Evolutionary conservation across 768 basidiomycete genomes (phyloP).

Genomic region (Lactarius indigo): DNA sequence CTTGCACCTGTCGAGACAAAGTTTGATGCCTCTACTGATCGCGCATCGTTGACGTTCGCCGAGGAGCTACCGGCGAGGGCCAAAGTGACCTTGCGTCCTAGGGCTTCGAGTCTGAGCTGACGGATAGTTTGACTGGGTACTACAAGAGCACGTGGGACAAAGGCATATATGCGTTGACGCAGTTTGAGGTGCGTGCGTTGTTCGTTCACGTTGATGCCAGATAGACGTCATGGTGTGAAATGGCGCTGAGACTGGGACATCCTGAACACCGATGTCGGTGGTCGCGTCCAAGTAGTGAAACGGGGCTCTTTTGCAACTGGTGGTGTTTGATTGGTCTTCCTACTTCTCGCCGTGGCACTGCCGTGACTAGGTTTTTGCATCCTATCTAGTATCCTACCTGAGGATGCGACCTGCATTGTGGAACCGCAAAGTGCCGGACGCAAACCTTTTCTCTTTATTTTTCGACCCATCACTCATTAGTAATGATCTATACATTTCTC

Average conservation of each 20-base stretch:
- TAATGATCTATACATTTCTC: not conserved
- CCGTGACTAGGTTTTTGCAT: too few species aligned
- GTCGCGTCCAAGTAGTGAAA: not conserved
- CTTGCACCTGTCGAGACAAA: slow-evolving; percentile 42
- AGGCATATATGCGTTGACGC: slow-evolving; percentile 78
- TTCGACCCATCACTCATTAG: not conserved
- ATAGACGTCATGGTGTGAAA: not conserved
- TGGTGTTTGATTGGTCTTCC: not conserved
- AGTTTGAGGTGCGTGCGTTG: slow-evolving; percentile 63
- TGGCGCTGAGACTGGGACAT: too few species aligned
- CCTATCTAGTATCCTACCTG: not conserved
- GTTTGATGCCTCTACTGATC: slow-evolving; percentile 61
- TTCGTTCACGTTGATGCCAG: not conserved
- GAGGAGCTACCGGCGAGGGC: slow-evolving; percentile 59
- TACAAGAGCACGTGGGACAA: slow-evolving; percentile 68
- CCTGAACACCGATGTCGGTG: not conserved
- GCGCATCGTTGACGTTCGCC: slow-evolving; percentile 58
- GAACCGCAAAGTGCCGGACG: not conserved
- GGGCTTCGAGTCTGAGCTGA: slow-evolving; percentile 65
- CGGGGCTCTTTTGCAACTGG: not conserved
- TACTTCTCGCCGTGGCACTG: not conserved
- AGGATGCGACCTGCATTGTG: not conserved
- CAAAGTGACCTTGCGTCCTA: slow-evolving; percentile 66
- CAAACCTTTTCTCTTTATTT: not conserved
- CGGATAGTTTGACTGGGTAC: slow-evolving; percentile 76